Evolutionary conservation across 2,329 filamentous ascomycete genomes (phyloP).

Genomic region (Zarea fungicola): DNA sequence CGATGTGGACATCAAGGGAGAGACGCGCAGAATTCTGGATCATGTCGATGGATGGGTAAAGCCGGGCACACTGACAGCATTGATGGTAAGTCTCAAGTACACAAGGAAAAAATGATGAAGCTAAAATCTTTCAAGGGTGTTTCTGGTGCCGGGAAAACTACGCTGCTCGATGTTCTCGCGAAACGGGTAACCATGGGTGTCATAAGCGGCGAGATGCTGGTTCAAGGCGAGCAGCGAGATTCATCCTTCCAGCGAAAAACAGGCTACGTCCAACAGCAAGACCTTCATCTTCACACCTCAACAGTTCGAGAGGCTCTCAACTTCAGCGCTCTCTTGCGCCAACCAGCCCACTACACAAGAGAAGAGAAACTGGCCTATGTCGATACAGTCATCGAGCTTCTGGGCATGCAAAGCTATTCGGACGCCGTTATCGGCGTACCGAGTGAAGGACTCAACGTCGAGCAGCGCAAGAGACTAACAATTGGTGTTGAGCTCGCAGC

Average conservation of each 20-base stretch:
- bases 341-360: too few relatives aligned
- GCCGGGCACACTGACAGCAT: conserved; percentile 69
- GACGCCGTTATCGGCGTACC: conserved; percentile 54
- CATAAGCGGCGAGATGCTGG: conserved; percentile 50
- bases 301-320: too few relatives aligned
- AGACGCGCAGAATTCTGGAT: conserved; percentile 72
- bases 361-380: too few relatives aligned
- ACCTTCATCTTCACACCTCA: too few relatives aligned
- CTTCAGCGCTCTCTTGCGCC: too few relatives aligned
- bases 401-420: conserved; percentile 55
- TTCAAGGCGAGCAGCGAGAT: conserved; percentile 51
- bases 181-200: conserved; percentile 57
- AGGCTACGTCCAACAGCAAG: too few relatives aligned
- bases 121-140: too few relatives aligned
- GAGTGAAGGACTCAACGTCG: conserved; percentile 65
- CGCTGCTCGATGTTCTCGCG: conserved; percentile 70
- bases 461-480: conserved; percentile 70
- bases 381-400: conserved; percentile 53
- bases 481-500: conserved; percentile 88
- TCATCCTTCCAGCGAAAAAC: too few relatives aligned
- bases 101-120: too few relatives aligned
- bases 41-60: conserved; percentile 92
- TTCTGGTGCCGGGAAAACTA: conserved; percentile 84
- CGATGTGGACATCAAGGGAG: conserved; percentile 66
- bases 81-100: too few relatives aligned